These are phyloP conservation scores for Gonapodya prolifera DNA, from an alignment of 192 early-diverging fungal genomes.

Conservation along the genomic window DNA sequence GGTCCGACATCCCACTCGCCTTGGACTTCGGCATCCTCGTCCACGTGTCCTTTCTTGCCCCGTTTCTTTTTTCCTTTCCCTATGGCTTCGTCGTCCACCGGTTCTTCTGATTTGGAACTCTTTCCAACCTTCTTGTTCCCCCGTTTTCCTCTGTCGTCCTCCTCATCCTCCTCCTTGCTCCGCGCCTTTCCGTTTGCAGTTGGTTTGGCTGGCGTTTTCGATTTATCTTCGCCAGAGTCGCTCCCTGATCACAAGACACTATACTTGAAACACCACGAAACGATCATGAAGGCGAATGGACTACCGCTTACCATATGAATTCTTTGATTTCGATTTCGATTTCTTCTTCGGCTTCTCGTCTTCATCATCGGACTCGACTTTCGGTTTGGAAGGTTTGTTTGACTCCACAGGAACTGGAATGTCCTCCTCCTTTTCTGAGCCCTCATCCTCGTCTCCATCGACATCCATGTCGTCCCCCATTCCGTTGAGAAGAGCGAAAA, in stretches of 20 bases:
- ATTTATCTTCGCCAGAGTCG: background rate
- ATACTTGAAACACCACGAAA: background rate
- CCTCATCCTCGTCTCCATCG: background rate
- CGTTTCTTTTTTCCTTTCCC: background rate
- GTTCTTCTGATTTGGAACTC: background rate
- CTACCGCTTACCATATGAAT: too few relatives aligned
- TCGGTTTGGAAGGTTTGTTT: background rate
- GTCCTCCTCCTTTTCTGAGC: background rate
- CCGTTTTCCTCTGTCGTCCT: background rate
- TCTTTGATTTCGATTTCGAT: background rate
- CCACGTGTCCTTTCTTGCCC: background rate
- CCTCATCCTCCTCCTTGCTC: background rate
- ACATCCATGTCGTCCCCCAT: background rate
- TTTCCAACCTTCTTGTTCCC: background rate
- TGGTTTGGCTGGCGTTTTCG: background rate
- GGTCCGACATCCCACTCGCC: background rate
- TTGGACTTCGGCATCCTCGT: background rate
- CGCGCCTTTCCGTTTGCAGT: background rate
- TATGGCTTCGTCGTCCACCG: background rate
- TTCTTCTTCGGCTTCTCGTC: background rate
- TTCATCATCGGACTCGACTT: background rate
- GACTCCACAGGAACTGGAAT: too few relatives aligned
- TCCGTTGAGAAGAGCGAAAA: background rate
- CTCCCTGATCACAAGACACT: background rate
- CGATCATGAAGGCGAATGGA: background rate